Conservation (phyloP, 805 yeast species). For the Cephaloascus fragrans region DNA sequence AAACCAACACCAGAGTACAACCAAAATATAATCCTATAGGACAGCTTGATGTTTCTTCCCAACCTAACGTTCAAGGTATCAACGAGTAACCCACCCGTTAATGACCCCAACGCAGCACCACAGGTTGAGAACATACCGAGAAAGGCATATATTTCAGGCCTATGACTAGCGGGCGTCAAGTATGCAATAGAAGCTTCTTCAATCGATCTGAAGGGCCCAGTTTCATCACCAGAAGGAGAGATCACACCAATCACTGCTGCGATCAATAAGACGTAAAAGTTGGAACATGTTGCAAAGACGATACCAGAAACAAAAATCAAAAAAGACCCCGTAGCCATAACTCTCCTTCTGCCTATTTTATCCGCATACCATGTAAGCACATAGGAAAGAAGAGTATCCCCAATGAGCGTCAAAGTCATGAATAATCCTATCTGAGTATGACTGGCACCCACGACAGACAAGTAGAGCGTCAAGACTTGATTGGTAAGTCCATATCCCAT, state of each 20-base stretch:
- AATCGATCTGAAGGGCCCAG: conserved; percentile 82
- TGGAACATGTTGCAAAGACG: conserved; percentile 47
- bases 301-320: conserved; percentile 64
- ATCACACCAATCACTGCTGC: conserved; percentile 83
- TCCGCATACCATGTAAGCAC: conserved; percentile 73
- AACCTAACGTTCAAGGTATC: conserved; percentile 25
- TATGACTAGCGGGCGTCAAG: conserved; percentile 49
- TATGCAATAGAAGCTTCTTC: conserved; percentile 82
- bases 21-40: conserved; percentile 50
- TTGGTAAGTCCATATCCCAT: conserved; percentile 72
- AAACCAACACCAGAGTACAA: conserved; percentile 47
- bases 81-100: conserved; percentile 50
- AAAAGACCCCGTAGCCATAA: conserved; percentile 52
- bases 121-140: conserved; percentile 60
- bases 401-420: conserved; percentile 73
- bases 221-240: conserved; percentile 84
- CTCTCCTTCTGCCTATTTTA: conserved; percentile 52
- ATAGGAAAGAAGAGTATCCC: conserved; percentile 69
- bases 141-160: conserved; percentile 69
- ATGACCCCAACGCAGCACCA: conserved; percentile 70
- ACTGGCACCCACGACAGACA: conserved; percentile 42
- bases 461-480: conserved; percentile 63
- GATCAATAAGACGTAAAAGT: conserved; percentile 42
- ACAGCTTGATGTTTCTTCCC: conserved; percentile 21
- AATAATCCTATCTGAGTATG: conserved; percentile 62